Base-by-base conservation (phyloP, 495 filamentous ascomycete species). In the Daldinia vernicosa region DNA sequence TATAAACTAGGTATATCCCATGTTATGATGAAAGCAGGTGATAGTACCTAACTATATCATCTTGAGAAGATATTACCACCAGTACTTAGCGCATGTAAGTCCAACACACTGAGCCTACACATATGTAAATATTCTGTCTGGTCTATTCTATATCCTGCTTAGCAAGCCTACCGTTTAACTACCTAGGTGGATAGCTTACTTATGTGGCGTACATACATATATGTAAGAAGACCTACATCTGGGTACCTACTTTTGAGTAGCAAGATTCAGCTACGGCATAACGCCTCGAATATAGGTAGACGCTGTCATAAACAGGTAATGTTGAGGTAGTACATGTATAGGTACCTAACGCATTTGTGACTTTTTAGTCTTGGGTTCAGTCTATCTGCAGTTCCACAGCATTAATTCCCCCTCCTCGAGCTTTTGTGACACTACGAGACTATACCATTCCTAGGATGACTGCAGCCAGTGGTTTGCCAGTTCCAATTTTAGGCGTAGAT, bases 351-450 rank as follows among this genome's bases (percentile, higher is more conserved):
- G 11, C 1, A 35, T 35, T 35, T 3, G 11, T 35, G 33, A 35
- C 11, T 35, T 35, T 35, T 14, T 35, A 35, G 12, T 35, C 33
- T 35, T 35, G 33, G 33, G 32, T 19, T 47, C 43, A 22, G 43
- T 24, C 19, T 22, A 47, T 24, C 43, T 47, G 7, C 9, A 60
- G 66, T 69, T 63, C 33, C 66, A 69, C 59, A 14, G 50, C 45
- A 53, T 70, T 37, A 24, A 61, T 60, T 70, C 56, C 61, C 65
- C 67, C 67, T 66, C 65, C 50, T 43, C 37, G 39, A 60, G 37
- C 56, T 52, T 56, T 32, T 70, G 67, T 65, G 54, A 40, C 32
- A 47, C 50, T 35, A 12, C 30, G 22, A 0, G 5, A 53, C 15
- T 27, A 35, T 35, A 35, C 33, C 33, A 7, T 35, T 35, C 14